phyloP scores from a whole-genome alignment of 2,329 filamentous ascomycete genomes.

The Apiospora arundinis region DNA sequence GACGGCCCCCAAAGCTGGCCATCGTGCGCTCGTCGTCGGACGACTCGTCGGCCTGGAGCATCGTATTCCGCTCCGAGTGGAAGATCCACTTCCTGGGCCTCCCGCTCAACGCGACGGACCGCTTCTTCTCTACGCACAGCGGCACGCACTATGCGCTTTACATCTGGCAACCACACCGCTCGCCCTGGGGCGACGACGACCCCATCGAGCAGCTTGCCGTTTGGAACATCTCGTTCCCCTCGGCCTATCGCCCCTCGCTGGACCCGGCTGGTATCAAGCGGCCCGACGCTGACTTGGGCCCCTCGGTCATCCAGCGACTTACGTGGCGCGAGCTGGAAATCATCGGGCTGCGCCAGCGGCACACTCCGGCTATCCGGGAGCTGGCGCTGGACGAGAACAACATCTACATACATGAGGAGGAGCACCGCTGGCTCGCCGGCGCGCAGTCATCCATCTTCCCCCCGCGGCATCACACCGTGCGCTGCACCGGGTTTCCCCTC shows the following conservation, averaged over 20 bases:
- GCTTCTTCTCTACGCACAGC: conserved; percentile 69
- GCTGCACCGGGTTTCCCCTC: conserved; percentile 61
- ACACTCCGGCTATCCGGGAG: conserved; percentile 54
- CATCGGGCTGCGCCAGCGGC: conserved; percentile 59
- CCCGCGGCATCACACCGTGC: conserved; percentile 52
- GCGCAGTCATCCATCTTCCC: conserved; percentile 48
- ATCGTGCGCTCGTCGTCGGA: conserved; percentile 22
- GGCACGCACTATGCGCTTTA: conserved; percentile 66
- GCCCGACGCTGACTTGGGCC: conserved; percentile 41
- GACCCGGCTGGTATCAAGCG: conserved; percentile 52
- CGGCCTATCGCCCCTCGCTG: conserved; percentile 55
- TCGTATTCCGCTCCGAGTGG: conserved; percentile 64
- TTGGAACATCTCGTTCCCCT: conserved; percentile 63
- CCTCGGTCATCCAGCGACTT: conserved; percentile 56
- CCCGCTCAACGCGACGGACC: conserved; percentile 59
- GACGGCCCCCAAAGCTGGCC: conserved; percentile 22
- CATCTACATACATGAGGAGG: conserved; percentile 63
- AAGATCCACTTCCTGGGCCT: conserved; percentile 64
- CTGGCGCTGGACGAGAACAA: conserved; percentile 57
- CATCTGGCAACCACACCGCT: conserved; percentile 64
- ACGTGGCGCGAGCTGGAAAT: conserved; percentile 57
- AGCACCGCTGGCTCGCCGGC: conserved; percentile 56
- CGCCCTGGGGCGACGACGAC: conserved; percentile 60
- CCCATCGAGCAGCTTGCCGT: conserved; percentile 64
- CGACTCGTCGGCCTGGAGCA: conserved; percentile 44